Evolutionary conservation across 768 basidiomycete species (phyloP).

Genomic region (Leccinum pellstonianum): DNA sequence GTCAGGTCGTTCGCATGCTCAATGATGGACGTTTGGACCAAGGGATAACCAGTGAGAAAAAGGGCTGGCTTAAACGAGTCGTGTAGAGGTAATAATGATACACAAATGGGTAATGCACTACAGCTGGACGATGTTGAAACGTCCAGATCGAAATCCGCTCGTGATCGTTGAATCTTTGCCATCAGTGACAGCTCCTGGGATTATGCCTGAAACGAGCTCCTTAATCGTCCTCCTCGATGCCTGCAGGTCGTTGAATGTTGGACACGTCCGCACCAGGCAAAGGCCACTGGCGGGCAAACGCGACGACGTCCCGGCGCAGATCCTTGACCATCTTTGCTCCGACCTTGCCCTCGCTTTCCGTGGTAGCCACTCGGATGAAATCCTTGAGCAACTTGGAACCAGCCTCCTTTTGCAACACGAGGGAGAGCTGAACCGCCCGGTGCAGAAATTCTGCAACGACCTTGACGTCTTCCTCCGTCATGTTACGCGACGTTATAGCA

Average conservation of each 20-base stretch:
- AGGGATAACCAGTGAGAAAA: background rate
- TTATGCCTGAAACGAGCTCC: background rate
- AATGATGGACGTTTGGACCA: too few species aligned
- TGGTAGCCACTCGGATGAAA: constrained; percentile 81
- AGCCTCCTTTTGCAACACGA: constrained; percentile 90
- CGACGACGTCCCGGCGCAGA: constrained; percentile 75
- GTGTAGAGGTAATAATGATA: constrained; percentile 5
- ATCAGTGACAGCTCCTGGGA: constrained; percentile 2
- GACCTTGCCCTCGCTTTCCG: constrained; percentile 63
- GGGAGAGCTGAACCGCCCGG: constrained; percentile 89
- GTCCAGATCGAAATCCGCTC: constrained; percentile 27
- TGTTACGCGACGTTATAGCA: constrained; percentile 91
- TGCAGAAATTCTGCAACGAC: constrained; percentile 88
- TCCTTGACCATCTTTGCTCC: constrained; percentile 70
- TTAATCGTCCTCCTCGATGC: constrained; percentile 55
- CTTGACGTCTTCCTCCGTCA: constrained; percentile 86
- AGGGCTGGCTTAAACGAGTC: background rate
- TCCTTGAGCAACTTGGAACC: constrained; percentile 95
- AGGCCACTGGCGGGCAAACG: constrained; percentile 86
- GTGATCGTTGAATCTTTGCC: constrained; percentile 57
- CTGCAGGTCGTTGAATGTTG: constrained; percentile 54
- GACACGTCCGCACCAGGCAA: constrained; percentile 77
- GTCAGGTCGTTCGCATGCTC: background rate
- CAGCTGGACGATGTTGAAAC: constrained; percentile 34
- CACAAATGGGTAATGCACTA: background rate